Evolutionary conservation across 345 rosid genomes (phyloP), one percentile per base, ranked within the genome.

Genomic region (Citrus unshiu): DNA sequence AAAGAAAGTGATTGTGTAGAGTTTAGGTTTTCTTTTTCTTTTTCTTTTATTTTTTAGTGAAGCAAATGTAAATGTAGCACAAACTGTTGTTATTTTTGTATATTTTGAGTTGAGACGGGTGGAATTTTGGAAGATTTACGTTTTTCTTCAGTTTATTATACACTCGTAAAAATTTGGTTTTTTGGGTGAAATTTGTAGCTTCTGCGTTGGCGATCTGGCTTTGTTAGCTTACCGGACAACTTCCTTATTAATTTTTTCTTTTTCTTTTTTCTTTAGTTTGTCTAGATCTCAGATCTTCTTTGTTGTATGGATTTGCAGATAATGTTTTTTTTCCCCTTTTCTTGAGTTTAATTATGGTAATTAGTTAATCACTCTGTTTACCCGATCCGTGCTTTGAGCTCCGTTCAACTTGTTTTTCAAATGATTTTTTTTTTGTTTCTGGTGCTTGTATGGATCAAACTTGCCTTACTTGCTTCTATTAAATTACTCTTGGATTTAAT

Each of bases 251-350:
- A 65, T 51, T 2, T 51, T 56, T 54, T 58, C 57, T 7, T 66
- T 61, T 25, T 59, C 9, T 39, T 56, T 54, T 58, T 62, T 7
- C 61, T 2, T 62, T 39, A 9, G 58, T 39, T 70, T 34, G 2
- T 69, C 66, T 70, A 21, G 82, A 79, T 87, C 84, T 69, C 35
- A 56, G 77, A 73, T 78, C 67, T 78, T 56, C 27, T 9, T 54
- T 35, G 34, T 69, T 68, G 35, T 9, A 3, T 7, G 34, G 21
- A 56, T 32, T 51, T 62, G 34, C 60, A 39, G 27, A 24, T 79
- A 14, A 22, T 63, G 1, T 0, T 16, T 34, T 9, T 51, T 51
- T 30, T 4, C 9, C 0, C 59, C 24, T 13, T 62, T 5, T 34
- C 0, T 8, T 1, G 65, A 70, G 70, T 54, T 76, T 51, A 51